Evolutionary conservation across 192 early-diverging fungal species (phyloP).

Genomic region (Backusella psychrophila): DNA sequence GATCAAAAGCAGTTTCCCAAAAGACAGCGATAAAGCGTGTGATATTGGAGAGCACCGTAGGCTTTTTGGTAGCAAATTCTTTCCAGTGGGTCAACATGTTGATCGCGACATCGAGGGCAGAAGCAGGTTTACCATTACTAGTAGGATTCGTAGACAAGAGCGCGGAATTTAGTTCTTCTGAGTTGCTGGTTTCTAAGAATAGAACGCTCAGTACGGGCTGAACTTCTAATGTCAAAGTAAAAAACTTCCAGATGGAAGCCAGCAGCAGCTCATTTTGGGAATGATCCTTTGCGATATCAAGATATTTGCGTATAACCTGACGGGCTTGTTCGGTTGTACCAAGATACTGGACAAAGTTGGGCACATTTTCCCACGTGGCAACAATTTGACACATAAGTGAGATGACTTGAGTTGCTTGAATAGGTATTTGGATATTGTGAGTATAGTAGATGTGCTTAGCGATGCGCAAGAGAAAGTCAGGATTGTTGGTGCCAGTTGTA

Average conservation of each 20-base stretch:
- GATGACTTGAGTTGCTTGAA: conserved; percentile 43
- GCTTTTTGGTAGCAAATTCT: conserved; percentile 23
- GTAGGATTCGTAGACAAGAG: neutral
- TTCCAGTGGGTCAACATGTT: conserved; percentile 38
- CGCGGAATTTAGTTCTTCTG: neutral
- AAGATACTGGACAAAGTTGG: conserved; percentile 47
- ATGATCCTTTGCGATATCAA: conserved; percentile 18
- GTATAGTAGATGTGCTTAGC: conserved; percentile 37
- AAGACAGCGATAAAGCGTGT: conserved; percentile 46
- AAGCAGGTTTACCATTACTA: conserved; percentile 10
- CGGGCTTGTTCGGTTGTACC: conserved; percentile 43
- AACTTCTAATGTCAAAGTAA: conserved; percentile 41
- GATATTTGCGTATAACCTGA: conserved; percentile 24
- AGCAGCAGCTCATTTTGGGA: conserved; percentile 18
- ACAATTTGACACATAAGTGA: conserved; percentile 39
- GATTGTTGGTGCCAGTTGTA: conserved; percentile 32
- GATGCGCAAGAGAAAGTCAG: conserved; percentile 38
- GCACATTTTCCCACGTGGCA: conserved; percentile 35
- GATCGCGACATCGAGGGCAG: conserved; percentile 40
- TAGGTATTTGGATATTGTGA: conserved; percentile 32
- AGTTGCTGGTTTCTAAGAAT: conserved; percentile 20
- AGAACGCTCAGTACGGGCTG: conserved; percentile 43
- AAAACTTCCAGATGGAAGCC: conserved; percentile 45
- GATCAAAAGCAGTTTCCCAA: conserved; percentile 46
- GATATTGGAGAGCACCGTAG: conserved; percentile 41